Percentiles rank a stretch among this genome's conserved stretches.
Conservation (phyloP, 768 basidiomycete genomes). For the Lentinula sp. region DNA sequence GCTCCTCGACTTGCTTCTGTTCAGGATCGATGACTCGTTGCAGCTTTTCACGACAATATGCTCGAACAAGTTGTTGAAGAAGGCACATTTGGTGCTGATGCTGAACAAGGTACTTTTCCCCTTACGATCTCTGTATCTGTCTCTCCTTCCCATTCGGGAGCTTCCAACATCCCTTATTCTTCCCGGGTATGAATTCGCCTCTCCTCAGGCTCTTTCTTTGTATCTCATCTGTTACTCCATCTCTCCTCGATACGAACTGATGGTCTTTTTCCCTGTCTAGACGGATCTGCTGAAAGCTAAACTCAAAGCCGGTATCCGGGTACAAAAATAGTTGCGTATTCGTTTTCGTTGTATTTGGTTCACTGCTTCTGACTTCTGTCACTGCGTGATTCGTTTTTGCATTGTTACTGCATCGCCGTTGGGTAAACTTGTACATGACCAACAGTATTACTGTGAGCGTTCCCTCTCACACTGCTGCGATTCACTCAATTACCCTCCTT, state of each 20-base stretch:
- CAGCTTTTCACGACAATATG: conserved; percentile 74
- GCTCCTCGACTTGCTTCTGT: background rate
- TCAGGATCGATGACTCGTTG: conserved; percentile 66
- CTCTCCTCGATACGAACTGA: background rate
- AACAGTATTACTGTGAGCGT: conserved; percentile 48
- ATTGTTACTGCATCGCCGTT: background rate
- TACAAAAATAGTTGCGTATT: conserved; percentile 68
- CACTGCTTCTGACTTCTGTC: background rate
- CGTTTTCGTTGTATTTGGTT: background rate
- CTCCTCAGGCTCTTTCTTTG: background rate
- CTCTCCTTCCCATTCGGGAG: too few species aligned
- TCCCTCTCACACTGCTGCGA: background rate
- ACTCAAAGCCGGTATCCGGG: conserved; percentile 56
- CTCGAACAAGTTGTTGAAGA: conserved; percentile 66
- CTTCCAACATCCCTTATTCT: background rate
- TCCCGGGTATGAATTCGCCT: background rate
- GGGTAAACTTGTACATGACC: background rate
- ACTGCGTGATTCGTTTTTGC: background rate
- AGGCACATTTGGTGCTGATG: conserved; percentile 68
- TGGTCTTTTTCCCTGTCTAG: conserved; percentile 27
- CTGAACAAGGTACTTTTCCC: conserved; percentile 64
- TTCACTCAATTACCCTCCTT: background rate
- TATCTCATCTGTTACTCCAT: conserved; percentile 6
- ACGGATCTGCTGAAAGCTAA: conserved; percentile 71
- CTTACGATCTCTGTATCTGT: too few species aligned